Percentiles rank a stretch among this genome's conserved stretches.
Evolutionary conservation across 1,284 basidiomycete genomes (phyloP).

Genomic region (Ceratobasidium sp.): DNA sequence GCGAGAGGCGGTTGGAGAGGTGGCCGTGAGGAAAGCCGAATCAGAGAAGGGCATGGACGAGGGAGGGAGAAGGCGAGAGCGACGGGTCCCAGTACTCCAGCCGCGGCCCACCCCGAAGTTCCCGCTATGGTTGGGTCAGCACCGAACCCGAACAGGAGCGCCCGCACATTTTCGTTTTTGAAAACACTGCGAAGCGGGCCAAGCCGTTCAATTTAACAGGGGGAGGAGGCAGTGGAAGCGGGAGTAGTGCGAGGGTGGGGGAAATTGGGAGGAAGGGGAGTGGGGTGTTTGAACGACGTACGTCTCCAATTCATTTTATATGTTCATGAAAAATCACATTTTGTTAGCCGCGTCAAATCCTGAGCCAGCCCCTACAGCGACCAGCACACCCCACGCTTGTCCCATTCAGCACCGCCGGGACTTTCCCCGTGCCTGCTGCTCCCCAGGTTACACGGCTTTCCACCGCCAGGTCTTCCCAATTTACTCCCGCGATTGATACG

Average conservation of each 20-base stretch:
- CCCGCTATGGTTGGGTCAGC: neutral
- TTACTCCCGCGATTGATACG: neutral
- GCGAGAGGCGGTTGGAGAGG: slow-evolving; percentile 8
- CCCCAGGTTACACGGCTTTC: neutral
- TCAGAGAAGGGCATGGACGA: too few species aligned
- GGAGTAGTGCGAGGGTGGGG: too few species aligned
- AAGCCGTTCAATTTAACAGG: neutral
- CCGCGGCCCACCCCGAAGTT: neutral
- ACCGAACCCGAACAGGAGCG: neutral
- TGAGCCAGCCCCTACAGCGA: neutral
- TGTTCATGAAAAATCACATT: too few species aligned
- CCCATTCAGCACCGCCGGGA: slow-evolving; percentile 9
- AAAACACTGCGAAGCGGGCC: slow-evolving; percentile 9
- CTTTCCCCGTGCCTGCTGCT: too few species aligned
- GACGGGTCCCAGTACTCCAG: slow-evolving; percentile 9
- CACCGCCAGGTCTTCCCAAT: slow-evolving; percentile 2
- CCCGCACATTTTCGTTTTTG: slow-evolving; percentile 28
- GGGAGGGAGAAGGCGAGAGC: neutral
- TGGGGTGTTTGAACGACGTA: too few species aligned
- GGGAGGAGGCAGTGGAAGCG: neutral
- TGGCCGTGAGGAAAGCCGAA: neutral
- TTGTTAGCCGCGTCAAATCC: slow-evolving; percentile 14
- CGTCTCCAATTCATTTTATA: too few species aligned
- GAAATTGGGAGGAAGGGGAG: too few species aligned
- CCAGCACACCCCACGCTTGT: neutral